A percentile compares a stretch with the other conserved stretches of the same genome.
Evolutionary conservation across 2,329 filamentous ascomycete genomes (phyloP).

Genomic region (Lasiodiplodia gonubiensis): DNA sequence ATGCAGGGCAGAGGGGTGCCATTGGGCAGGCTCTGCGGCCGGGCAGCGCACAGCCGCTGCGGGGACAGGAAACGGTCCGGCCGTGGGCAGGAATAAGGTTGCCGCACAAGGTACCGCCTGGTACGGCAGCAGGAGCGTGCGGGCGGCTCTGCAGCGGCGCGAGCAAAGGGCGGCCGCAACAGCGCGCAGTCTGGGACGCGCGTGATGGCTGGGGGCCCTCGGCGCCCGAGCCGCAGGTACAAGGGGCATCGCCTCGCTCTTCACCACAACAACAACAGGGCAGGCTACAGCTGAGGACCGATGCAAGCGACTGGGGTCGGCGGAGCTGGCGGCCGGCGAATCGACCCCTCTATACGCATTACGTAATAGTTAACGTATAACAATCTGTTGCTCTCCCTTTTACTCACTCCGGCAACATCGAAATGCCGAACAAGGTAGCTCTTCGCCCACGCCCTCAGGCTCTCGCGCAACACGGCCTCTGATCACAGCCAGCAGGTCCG

Average conservation of each 20-base stretch:
- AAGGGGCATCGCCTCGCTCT: slow-evolving; percentile 22
- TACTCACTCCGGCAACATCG: neutral
- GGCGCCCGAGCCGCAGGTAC: slow-evolving; percentile 5
- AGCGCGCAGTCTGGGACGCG: neutral
- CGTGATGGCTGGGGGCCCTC: slow-evolving; percentile 20
- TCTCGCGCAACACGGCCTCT: slow-evolving; percentile 10
- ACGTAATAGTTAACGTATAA: slow-evolving; percentile 1
- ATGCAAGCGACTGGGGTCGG: neutral
- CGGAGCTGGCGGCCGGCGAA: neutral
- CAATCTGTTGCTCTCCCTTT: neutral
- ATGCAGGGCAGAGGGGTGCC: slow-evolving; percentile 1
- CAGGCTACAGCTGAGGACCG: neutral
- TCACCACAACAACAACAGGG: slow-evolving; percentile 13
- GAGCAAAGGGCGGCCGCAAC: neutral
- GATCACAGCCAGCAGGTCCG: slow-evolving; percentile 25
- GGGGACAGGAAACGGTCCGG: slow-evolving; percentile 21
- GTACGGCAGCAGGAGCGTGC: neutral
- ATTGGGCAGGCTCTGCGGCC: slow-evolving; percentile 8
- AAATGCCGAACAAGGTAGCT: slow-evolving; percentile 25
- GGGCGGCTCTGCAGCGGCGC: neutral
- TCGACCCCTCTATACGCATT: neutral
- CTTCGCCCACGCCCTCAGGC: neutral
- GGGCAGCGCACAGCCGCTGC: slow-evolving; percentile 11
- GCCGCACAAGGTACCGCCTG: slow-evolving; percentile 13
- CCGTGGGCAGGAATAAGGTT: slow-evolving; percentile 16